phyloP scores from a whole-genome alignment of 2,329 filamentous ascomycete species.

The Trichophaea hybrida region DNA sequence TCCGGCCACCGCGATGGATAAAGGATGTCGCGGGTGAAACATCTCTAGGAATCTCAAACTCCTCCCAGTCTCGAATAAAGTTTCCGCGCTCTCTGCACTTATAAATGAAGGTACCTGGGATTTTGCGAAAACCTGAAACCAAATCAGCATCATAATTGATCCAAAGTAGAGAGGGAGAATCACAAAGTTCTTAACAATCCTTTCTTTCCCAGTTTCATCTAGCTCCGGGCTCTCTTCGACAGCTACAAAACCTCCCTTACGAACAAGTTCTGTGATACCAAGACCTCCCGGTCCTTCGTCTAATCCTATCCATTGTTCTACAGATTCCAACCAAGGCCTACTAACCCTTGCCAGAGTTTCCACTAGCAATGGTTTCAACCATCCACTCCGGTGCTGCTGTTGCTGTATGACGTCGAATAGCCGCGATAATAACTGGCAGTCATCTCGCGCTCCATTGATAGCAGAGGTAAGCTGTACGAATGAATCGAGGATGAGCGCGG shows the following conservation, averaged over 20 bases:
- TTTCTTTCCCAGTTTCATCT: constrained; percentile 46
- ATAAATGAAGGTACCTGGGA: constrained; percentile 59
- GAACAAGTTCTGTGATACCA: constrained; percentile 10
- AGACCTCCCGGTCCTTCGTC: constrained; percentile 37
- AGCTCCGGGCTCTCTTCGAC: constrained; percentile 15
- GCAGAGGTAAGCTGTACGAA: constrained; percentile 45
- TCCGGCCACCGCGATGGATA: constrained; percentile 26
- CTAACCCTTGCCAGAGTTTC: constrained; percentile 43
- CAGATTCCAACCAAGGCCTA: constrained; percentile 50
- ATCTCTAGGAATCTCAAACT: constrained; percentile 58
- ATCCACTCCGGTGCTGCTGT: constrained; percentile 19
- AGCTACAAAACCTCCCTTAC: constrained; percentile 18
- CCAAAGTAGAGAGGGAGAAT: constrained; percentile 24
- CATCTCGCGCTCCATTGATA: constrained; percentile 31
- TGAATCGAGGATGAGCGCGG: constrained; percentile 18
- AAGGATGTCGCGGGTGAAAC: constrained; percentile 56
- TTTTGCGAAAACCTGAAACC: constrained; percentile 40
- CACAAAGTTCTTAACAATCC: constrained; percentile 41
- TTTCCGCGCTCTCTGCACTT: constrained; percentile 50
- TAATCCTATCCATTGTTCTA: constrained; percentile 60
- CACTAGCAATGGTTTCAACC: constrained; percentile 20
- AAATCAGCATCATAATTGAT: background rate
- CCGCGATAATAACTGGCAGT: constrained; percentile 17
- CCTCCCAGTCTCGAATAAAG: constrained; percentile 65
- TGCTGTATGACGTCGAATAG: constrained; percentile 19